Evolutionary conservation across 139 green algal species (phyloP).

Genomic region (Haematococcus sp.): DNA sequence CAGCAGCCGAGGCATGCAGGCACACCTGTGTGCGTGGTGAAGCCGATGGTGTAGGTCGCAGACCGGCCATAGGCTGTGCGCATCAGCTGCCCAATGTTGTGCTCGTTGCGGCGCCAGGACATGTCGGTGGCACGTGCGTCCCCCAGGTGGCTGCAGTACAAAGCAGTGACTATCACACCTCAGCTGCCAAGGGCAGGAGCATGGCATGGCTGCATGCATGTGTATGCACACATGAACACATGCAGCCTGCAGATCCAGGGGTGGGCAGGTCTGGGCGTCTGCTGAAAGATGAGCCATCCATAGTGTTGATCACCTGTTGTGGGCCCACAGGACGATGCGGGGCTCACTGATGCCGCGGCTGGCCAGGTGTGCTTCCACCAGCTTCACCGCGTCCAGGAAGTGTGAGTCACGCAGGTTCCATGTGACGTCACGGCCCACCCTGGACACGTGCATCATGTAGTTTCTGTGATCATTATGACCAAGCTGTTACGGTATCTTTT

Average conservation of each 20-base stretch:
- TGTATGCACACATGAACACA: no score
- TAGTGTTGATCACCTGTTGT: conserved; percentile 60
- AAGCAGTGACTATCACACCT: no score
- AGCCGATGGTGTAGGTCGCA: conserved; percentile 39
- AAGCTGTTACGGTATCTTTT: no score
- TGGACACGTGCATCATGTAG: conserved; percentile 2
- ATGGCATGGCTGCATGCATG: no score
- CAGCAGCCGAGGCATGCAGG: no score
- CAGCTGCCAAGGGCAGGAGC: no score
- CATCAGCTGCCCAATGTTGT: conserved; percentile 65
- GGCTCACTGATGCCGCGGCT: neutral
- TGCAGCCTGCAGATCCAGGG: no score
- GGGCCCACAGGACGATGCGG: conserved; percentile 44
- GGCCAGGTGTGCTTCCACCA: conserved; percentile 14
- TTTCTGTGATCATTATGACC: no score
- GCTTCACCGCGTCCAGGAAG: conserved; percentile 36
- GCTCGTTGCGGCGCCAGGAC: conserved; percentile 45
- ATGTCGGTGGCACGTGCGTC: conserved; percentile 64
- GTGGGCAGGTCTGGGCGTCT: no score
- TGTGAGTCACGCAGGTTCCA: conserved; percentile 70
- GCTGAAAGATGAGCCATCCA: no score
- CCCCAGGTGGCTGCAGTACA: conserved; percentile 46
- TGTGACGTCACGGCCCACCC: conserved; percentile 28
- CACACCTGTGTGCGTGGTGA: conserved; percentile 46
- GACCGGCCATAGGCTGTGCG: conserved; percentile 31